These are phyloP conservation scores for Candida nemodendra DNA, from an alignment of 805 yeast species.

Conservation along the genomic window DNA sequence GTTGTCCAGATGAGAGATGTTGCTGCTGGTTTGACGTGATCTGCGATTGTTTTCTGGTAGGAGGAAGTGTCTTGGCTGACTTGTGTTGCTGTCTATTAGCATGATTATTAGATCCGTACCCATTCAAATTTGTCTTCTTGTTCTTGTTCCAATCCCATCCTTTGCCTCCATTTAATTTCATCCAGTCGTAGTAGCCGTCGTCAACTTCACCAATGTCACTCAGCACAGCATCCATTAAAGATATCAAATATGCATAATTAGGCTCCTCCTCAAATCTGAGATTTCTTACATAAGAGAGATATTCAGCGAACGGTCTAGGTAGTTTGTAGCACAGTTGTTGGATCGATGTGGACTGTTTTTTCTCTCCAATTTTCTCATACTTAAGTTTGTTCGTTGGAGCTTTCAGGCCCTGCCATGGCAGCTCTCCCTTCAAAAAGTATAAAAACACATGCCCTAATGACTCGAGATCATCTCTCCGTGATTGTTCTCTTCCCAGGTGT, in stretches of 20 bases:
- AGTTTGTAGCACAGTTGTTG: conserved; percentile 60
- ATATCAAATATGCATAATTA: conserved; percentile 65
- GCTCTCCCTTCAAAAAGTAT: conserved; percentile 72
- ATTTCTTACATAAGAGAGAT: conserved; percentile 64
- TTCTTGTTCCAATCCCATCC: conserved; percentile 80
- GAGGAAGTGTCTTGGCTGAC: conserved; percentile 14
- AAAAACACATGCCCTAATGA: conserved; percentile 80
- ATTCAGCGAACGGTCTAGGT: conserved; percentile 74
- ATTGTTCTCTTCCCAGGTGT: conserved; percentile 83
- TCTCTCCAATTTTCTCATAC: conserved; percentile 81
- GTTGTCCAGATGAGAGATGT: conserved; percentile 15
- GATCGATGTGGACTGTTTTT: conserved; percentile 68
- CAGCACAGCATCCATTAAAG: conserved; percentile 58
- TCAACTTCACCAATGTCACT: conserved; percentile 56
- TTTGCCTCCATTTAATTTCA: conserved; percentile 72
- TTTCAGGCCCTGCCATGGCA: conserved; percentile 90
- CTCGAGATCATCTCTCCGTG: conserved; percentile 80
- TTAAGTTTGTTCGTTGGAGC: conserved; percentile 84
- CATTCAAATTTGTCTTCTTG: conserved; percentile 77
- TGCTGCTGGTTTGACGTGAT: conserved; percentile 18
- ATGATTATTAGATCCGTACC: conserved; percentile 55
- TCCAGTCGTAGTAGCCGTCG: conserved; percentile 79
- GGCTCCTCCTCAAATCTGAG: conserved; percentile 80
- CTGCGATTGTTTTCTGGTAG: conserved; percentile 22
- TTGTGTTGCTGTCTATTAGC: conserved; percentile 23